phyloP scores from a whole-genome alignment of 352 stramenopile genomes.

The Blastocystis sp. region DNA sequence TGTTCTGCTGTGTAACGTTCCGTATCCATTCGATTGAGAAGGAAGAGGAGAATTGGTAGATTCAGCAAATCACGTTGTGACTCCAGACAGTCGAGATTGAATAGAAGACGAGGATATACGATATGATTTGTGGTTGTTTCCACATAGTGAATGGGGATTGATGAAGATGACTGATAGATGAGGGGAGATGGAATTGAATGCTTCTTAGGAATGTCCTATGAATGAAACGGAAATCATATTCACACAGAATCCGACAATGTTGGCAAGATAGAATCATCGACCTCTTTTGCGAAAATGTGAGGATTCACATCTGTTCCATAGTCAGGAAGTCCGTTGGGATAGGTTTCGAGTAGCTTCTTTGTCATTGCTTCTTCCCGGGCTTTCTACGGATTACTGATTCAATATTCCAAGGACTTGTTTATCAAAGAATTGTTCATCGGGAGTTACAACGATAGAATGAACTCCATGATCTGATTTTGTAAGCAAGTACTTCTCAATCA shows the following conservation, averaged over 20 bases:
- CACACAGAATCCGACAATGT: not conserved
- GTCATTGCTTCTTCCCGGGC: not conserved
- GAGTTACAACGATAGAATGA: slow-evolving; percentile 1
- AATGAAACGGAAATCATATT: not conserved
- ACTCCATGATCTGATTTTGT: not conserved
- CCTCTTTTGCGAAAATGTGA: slow-evolving; percentile 28
- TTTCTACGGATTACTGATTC: not conserved
- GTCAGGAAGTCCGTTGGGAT: not conserved
- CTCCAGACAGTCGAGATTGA: not conserved
- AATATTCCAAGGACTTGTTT: not conserved
- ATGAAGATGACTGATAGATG: not conserved
- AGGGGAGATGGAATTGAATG: not conserved
- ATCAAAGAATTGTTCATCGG: slow-evolving; percentile 25
- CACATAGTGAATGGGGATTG: not conserved
- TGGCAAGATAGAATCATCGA: slow-evolving; percentile 9
- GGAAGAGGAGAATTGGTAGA: slow-evolving; percentile 11
- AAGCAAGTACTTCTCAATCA: slow-evolving; percentile 47
- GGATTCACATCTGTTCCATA: slow-evolving; percentile 16
- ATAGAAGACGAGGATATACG: slow-evolving; percentile 17
- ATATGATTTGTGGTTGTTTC: slow-evolving; percentile 17
- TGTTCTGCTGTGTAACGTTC: not conserved
- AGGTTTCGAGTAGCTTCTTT: not conserved
- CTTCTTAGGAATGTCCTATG: slow-evolving; percentile 22
- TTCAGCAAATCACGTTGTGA: slow-evolving; percentile 34
- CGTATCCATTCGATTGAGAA: slow-evolving; percentile 20